Evolutionary conservation across 2,329 filamentous ascomycete species (phyloP).

Genomic region (Pseudonectria foliicola): DNA sequence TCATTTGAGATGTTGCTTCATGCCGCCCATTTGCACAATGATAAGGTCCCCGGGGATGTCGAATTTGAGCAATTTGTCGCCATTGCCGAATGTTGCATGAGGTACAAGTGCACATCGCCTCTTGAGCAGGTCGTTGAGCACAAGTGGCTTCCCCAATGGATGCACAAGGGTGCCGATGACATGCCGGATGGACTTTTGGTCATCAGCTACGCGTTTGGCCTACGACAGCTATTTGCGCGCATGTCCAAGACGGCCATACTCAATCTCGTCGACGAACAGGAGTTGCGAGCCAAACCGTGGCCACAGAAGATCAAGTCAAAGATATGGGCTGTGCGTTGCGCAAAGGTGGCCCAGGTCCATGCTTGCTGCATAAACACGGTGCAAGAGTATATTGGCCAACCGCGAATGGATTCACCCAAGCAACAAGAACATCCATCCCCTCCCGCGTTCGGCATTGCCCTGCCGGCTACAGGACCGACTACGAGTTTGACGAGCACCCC

Average conservation of each 20-base stretch:
- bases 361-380: conserved; percentile 37
- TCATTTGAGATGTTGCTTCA: conserved; percentile 41
- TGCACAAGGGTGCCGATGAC: conserved; percentile 39
- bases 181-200: conserved; percentile 43
- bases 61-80: conserved; percentile 43
- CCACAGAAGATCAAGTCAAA: conserved; percentile 40
- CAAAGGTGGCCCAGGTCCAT: conserved; percentile 44
- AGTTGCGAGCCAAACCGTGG: conserved; percentile 38
- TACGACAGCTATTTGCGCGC: conserved; percentile 40
- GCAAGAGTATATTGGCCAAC: conserved; percentile 37
- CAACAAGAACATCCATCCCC: conserved; percentile 13
- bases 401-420: conserved; percentile 15
- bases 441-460: conserved; percentile 5
- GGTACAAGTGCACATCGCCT: conserved; percentile 45
- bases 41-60: conserved; percentile 38
- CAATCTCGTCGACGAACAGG: conserved; percentile 36
- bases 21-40: conserved; percentile 44
- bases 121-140: conserved; percentile 44
- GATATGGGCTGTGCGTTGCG: conserved; percentile 40
- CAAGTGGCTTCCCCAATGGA: conserved; percentile 45
- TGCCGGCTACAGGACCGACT: conserved; percentile 6
- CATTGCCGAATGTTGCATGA: conserved; percentile 42
- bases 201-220: conserved; percentile 47
- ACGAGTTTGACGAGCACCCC: conserved; percentile 30
- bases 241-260: conserved; percentile 44